Percentiles rank a stretch among this genome's conserved stretches.
Evolutionary conservation across 129 eudicot species (phyloP).

Genomic region (Artemisia argyi): DNA sequence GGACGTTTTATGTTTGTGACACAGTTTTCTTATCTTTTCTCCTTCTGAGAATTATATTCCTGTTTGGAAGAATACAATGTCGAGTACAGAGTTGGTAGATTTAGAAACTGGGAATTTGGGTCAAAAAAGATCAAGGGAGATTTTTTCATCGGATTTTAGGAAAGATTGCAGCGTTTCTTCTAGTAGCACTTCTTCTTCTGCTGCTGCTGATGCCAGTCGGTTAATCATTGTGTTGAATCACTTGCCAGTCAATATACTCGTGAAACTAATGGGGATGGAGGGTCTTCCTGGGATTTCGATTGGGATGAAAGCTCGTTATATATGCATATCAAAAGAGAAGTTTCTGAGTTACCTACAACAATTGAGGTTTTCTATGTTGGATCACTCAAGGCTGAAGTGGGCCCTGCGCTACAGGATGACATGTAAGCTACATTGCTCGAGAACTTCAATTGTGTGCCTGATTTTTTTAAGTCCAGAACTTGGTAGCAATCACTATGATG

Average conservation of each 20-base stretch:
- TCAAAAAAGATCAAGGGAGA: too few relatives aligned
- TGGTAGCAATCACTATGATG: conserved; percentile 49
- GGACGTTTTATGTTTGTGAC: too few relatives aligned
- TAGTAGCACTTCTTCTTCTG: conserved; percentile 32
- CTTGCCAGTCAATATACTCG: conserved; percentile 47
- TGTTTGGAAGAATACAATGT: too few relatives aligned
- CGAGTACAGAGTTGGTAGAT: too few relatives aligned
- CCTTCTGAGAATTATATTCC: too few relatives aligned
- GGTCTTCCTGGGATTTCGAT: conserved; percentile 39
- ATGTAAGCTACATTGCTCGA: conserved; percentile 49
- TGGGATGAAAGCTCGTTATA: conserved; percentile 72
- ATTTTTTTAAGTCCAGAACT: conserved; percentile 44
- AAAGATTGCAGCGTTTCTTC: conserved; percentile 55
- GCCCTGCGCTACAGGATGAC: conserved; percentile 46
- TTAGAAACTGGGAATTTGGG: too few relatives aligned
- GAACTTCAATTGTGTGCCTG: conserved; percentile 58
- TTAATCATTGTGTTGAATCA: conserved; percentile 58
- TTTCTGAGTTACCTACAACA: too few relatives aligned
- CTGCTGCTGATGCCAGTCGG: conserved; percentile 36
- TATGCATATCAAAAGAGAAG: too few relatives aligned
- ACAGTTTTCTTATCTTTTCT: too few relatives aligned
- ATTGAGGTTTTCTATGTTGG: conserved; percentile 66
- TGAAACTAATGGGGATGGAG: conserved; percentile 8
- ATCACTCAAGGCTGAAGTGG: conserved; percentile 51
- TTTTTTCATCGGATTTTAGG: too few relatives aligned